Conservation (phyloP, 2,329 filamentous ascomycete species). For the Proliferodiscus dingleyae region DNA sequence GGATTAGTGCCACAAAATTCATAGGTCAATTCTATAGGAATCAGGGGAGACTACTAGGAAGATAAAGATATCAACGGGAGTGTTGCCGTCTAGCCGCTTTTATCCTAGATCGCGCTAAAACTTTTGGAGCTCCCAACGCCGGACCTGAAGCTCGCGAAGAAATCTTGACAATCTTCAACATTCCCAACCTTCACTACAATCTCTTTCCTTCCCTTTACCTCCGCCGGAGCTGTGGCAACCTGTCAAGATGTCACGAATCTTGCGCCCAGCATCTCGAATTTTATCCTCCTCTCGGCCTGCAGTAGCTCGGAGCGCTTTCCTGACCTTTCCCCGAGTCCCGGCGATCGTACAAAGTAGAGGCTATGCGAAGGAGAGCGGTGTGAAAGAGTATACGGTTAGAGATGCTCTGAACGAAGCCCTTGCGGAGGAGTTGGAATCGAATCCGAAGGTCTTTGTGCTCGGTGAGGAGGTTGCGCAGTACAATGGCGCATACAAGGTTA, state of each 20-base stretch:
- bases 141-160: constrained; percentile 6
- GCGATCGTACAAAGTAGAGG: constrained; percentile 30
- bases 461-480: constrained; percentile 99
- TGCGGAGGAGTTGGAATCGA: constrained; percentile 91
- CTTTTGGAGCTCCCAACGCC: background rate
- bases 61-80: background rate
- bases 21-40: too few species aligned
- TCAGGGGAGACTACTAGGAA: too few species aligned
- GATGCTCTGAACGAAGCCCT: constrained; percentile 97
- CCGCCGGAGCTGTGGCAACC: constrained; percentile 17
- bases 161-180: constrained; percentile 6
- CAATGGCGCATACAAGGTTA: constrained; percentile 99
- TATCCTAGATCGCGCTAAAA: background rate
- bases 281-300: constrained; percentile 48
- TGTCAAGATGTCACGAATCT: constrained; percentile 45
- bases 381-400: constrained; percentile 93
- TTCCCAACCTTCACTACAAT: constrained; percentile 10
- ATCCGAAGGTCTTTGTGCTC: constrained; percentile 91
- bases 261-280: constrained; percentile 60
- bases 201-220: constrained; percentile 11
- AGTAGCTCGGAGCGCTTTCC: constrained; percentile 46
- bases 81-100: background rate
- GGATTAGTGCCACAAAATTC: too few species aligned
- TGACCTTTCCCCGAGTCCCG: constrained; percentile 35
- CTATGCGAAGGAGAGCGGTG: constrained; percentile 41